These are phyloP conservation scores for Lactarius sanguifluus DNA, from an alignment of 768 basidiomycete species.

Conservation along the genomic window DNA sequence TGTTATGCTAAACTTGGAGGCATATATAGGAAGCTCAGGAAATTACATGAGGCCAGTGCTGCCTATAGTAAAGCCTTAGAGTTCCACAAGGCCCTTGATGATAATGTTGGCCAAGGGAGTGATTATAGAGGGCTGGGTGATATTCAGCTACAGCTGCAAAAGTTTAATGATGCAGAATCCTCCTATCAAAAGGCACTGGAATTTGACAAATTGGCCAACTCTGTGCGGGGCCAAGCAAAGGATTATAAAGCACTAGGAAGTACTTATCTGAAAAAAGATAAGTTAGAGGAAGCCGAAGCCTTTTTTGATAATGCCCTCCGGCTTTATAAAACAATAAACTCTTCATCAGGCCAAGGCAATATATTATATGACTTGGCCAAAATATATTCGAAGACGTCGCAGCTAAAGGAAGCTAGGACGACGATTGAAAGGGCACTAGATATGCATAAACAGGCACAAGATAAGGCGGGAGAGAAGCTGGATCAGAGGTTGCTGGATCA, in stretches of 20 bases:
- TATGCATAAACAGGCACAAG: constrained; percentile 6
- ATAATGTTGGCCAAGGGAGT: constrained; percentile 1
- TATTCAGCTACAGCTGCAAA: neutral
- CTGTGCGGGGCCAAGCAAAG: neutral
- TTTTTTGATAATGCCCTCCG: neutral
- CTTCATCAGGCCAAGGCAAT: neutral
- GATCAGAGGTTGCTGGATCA: constrained; percentile 2
- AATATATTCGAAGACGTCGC: neutral
- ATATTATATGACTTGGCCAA: neutral
- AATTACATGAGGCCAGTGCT: neutral
- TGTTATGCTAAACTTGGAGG: constrained; percentile 3
- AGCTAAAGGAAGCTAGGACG: neutral
- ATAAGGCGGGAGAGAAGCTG: neutral
- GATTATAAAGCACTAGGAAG: neutral
- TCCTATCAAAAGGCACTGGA: neutral
- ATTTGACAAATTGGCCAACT: constrained; percentile 5
- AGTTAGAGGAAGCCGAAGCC: neutral
- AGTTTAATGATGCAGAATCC: neutral
- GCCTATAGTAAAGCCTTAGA: neutral
- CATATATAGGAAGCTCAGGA: constrained; percentile 5
- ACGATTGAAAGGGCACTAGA: neutral
- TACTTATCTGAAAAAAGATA: neutral
- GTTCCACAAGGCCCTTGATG: neutral
- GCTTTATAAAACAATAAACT: neutral
- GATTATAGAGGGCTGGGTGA: constrained; percentile 8